Base-by-base conservation (phyloP, 2,329 filamentous ascomycete species). In the Drechslera avenae region DNA sequence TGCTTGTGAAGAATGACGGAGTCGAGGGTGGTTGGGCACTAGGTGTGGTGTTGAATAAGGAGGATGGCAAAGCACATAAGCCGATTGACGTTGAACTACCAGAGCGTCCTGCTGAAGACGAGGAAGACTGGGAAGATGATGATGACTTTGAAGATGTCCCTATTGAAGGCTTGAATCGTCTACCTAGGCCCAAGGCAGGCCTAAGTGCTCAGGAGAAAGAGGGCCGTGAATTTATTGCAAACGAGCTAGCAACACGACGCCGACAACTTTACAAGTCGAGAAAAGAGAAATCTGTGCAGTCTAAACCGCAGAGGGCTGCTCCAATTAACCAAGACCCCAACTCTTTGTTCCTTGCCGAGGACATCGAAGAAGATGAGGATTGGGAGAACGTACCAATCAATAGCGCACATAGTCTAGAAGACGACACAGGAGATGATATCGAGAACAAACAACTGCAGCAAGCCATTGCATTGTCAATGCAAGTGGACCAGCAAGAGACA, bases 11-110 rank as follows among this genome's bases (percentile, higher is more conserved):
- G 75, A 97, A 97, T 63, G 91, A 95, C 36, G 90, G 91, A 0
- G 91, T 91, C 1, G 93, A 97, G 71, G 94, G 94, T 37, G 94
- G 94, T 4, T 99, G 92, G 91, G 93, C 93, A 0, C 77, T 99
- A 5, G 94, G 94, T 44, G 94, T 99, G 19, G 92, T 99, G 17
- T 91, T 88, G 55, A 90, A 86, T 54, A 88, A 90, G 52, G 95
- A 94, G 42, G 82, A 87, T 35, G 91, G 90, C 2, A 83, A 90
- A 56, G 84, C 85, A 21, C 87, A 92, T 56, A 96, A 91, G 69
- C 93, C 94, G 0, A 97, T 99, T 53, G 91, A 97, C 68, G 84
- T 99, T 14, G 94, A 99, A 69, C 83, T 74, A 78, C 82, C 84
- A 19, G 48, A 52, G 21, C 61, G 56, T 1, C 52, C 49, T 21